A percentile compares a stretch with the other conserved stretches of the same genome.
Evolutionary conservation across 805 yeast species (phyloP).

Genomic region (Schizosaccharomyces lindneri): DNA sequence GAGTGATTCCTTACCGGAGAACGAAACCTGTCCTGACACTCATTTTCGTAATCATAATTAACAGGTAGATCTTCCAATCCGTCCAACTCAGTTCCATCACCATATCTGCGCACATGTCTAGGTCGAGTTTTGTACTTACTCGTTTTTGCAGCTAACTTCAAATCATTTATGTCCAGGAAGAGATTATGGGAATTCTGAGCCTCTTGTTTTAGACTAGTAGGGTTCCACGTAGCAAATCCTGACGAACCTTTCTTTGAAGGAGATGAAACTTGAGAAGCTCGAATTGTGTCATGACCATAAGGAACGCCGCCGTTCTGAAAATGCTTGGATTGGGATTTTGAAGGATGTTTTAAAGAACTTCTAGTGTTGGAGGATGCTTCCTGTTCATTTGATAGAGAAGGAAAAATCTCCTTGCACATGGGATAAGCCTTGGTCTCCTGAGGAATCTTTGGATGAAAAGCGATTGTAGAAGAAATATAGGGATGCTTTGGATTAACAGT

Average conservation of each 20-base stretch:
- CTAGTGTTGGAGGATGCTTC: too few relatives aligned
- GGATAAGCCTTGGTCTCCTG: neutral
- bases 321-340: too few relatives aligned
- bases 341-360: too few relatives aligned
- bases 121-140: neutral
- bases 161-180: neutral
- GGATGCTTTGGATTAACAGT: neutral
- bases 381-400: neutral
- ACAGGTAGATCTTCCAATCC: neutral
- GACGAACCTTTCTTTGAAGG: neutral
- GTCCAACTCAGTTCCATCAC: neutral
- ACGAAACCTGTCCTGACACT: neutral
- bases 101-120: neutral
- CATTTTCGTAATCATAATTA: neutral
- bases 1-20: too few relatives aligned
- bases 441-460: neutral
- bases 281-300: neutral
- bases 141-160: neutral
- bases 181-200: neutral
- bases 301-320: neutral
- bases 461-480: neutral
- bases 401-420: neutral
- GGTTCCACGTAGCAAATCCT: neutral
- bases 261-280: neutral
- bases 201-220: neutral